phyloP scores from a whole-genome alignment of 768 basidiomycete genomes.

The Macrolepiota dolichaula region DNA sequence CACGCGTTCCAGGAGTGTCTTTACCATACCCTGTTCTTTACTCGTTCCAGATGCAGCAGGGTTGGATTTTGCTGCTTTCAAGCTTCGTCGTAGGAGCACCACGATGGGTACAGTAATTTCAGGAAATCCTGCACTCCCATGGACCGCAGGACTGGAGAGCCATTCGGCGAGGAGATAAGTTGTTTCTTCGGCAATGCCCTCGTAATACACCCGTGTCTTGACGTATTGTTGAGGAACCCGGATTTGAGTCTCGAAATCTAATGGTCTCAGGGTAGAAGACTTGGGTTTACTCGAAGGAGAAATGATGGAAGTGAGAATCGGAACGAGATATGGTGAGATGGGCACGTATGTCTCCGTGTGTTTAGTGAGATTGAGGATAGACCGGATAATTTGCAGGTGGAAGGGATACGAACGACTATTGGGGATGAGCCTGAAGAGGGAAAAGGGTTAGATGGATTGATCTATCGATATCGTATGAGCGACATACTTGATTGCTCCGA shows the following conservation, averaged over 20 bases:
- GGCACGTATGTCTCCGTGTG: slow-evolving; percentile 88
- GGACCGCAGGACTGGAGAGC: slow-evolving; percentile 66
- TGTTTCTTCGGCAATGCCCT: slow-evolving; percentile 81
- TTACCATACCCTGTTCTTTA: slow-evolving; percentile 64
- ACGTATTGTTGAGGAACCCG: slow-evolving; percentile 86
- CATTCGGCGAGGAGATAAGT: slow-evolving; percentile 79
- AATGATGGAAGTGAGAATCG: slow-evolving; percentile 78
- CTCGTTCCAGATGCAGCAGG: slow-evolving; percentile 22
- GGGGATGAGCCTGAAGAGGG: slow-evolving; percentile 79
- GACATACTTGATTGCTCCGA: slow-evolving; percentile 89
- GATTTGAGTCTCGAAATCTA: slow-evolving; percentile 86
- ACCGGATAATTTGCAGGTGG: slow-evolving; percentile 88
- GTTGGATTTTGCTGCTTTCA: slow-evolving; percentile 58
- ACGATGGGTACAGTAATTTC: slow-evolving; percentile 83
- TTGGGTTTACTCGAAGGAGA: slow-evolving; percentile 69
- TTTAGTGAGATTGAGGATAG: slow-evolving; percentile 79
- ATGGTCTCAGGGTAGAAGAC: slow-evolving; percentile 79
- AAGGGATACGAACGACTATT: slow-evolving; percentile 92
- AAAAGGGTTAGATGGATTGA: slow-evolving; percentile 13
- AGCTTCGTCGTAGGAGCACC: slow-evolving; percentile 63
- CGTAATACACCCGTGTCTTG: slow-evolving; percentile 82
- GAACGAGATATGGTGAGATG: slow-evolving; percentile 80
- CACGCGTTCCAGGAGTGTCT: slow-evolving; percentile 79
- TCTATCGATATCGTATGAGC: slow-evolving; percentile 3
- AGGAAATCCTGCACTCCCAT: slow-evolving; percentile 90